These are phyloP conservation scores for Ophiostoma angusticollis DNA, from an alignment of 2,329 filamentous ascomycete species.

Conservation along the genomic window DNA sequence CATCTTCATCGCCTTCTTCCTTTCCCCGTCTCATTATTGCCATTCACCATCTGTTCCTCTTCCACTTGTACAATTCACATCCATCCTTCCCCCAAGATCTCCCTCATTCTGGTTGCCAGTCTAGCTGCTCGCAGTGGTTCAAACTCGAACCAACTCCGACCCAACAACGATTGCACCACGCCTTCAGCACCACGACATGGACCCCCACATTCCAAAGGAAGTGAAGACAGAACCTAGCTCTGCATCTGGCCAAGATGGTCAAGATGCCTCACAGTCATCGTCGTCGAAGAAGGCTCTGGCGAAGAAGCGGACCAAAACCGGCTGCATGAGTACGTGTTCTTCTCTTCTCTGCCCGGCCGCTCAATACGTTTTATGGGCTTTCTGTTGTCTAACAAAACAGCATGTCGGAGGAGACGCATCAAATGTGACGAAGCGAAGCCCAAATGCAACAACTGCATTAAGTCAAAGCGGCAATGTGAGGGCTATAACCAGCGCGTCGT, in stretches of 20 bases:
- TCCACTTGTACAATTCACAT: too few relatives aligned
- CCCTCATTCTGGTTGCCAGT: too few relatives aligned
- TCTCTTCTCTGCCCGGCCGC: too few relatives aligned
- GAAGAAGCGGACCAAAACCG: conserved; percentile 76
- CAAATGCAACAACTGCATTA: conserved; percentile 72
- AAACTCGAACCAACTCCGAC: too few relatives aligned
- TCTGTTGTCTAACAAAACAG: conserved; percentile 30
- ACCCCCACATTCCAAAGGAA: background rate
- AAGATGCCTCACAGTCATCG: background rate
- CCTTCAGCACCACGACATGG: background rate
- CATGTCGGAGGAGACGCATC: conserved; percentile 87
- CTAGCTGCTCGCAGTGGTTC: too few relatives aligned
- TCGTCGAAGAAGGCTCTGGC: conserved; percentile 33
- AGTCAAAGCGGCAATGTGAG: conserved; percentile 72
- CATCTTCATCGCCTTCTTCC: too few relatives aligned
- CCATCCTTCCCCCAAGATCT: too few relatives aligned
- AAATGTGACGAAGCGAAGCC: conserved; percentile 91
- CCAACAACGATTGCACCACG: too few relatives aligned
- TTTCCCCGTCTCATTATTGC: too few relatives aligned
- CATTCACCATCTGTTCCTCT: too few relatives aligned
- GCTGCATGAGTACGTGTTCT: conserved; percentile 62
- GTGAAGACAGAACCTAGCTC: background rate
- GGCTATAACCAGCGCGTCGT: conserved; percentile 71
- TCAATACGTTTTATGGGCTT: too few relatives aligned
- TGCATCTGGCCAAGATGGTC: background rate